Evolutionary conservation across 495 filamentous ascomycete species (phyloP).

Genomic region (Penicillium canariense): DNA sequence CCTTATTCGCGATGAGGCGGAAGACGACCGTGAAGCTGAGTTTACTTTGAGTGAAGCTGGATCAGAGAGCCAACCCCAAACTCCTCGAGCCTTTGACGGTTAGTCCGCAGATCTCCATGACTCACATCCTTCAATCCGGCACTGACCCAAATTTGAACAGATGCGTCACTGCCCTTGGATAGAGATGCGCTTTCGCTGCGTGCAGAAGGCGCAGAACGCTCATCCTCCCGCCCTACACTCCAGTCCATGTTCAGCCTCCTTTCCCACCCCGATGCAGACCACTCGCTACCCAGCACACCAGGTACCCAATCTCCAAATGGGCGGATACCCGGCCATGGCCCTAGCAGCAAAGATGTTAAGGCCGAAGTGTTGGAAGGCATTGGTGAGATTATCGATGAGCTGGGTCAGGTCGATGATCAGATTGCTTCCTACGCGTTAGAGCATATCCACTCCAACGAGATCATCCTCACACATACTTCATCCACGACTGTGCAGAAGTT

Average conservation of each 20-base stretch:
- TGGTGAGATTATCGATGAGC: conserved; percentile 86
- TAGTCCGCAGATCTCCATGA: conserved; percentile 11
- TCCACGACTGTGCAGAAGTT: conserved; percentile 83
- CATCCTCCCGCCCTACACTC: conserved; percentile 54
- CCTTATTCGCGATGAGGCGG: conserved; percentile 85
- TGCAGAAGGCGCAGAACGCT: conserved; percentile 34
- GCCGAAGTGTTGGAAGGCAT: conserved; percentile 89
- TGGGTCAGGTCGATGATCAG: conserved; percentile 83
- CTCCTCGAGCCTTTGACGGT: conserved; percentile 43
- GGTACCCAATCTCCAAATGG: conserved; percentile 41
- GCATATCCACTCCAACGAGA: conserved; percentile 86
- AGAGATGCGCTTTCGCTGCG: conserved; percentile 33
- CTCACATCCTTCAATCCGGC: conserved; percentile 11
- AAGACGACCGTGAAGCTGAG: conserved; percentile 73
- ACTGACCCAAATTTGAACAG: conserved; percentile 23
- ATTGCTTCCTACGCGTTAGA: conserved; percentile 82
- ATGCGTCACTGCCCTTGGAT: conserved; percentile 33
- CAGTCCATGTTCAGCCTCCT: conserved; percentile 86
- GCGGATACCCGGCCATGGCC: conserved; percentile 33
- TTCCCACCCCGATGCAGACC: conserved; percentile 52
- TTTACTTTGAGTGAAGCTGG: conserved; percentile 51
- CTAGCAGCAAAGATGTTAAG: conserved; percentile 58
- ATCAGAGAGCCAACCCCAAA: conserved; percentile 50
- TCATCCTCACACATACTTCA: conserved; percentile 79
- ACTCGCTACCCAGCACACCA: conserved; percentile 46